phyloP scores from a whole-genome alignment of 2,329 filamentous ascomycete genomes.

The Neofusicoccum sp. region DNA sequence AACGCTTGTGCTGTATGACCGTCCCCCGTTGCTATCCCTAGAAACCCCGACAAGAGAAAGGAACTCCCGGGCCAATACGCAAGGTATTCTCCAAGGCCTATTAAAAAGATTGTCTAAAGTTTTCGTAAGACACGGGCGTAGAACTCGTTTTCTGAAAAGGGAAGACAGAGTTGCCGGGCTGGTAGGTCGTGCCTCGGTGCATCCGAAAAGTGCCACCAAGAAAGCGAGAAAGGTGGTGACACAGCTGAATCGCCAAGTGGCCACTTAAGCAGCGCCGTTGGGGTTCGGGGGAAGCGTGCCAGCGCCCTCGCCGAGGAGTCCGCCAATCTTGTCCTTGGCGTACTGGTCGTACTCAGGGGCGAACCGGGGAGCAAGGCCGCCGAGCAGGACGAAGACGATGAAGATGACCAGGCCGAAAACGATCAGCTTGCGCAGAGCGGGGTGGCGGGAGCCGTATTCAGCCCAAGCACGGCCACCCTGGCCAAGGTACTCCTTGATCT shows the following conservation, averaged over 20 bases:
- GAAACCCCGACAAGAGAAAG: slow-evolving; percentile 12
- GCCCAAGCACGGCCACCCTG: slow-evolving; percentile 79
- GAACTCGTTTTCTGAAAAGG: slow-evolving; percentile 4
- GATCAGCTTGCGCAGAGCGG: slow-evolving; percentile 75
- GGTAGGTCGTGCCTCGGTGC: neutral
- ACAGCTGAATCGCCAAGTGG: neutral
- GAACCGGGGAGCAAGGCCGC: slow-evolving; percentile 45
- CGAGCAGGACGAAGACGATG: slow-evolving; percentile 70
- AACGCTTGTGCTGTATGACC: slow-evolving; percentile 12
- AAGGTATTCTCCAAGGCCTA: slow-evolving; percentile 14
- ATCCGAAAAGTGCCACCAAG: neutral
- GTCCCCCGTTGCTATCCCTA: slow-evolving; percentile 16
- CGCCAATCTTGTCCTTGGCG: slow-evolving; percentile 38
- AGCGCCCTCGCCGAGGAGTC: slow-evolving; percentile 35
- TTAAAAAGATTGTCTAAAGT: slow-evolving; percentile 18
- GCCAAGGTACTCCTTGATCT: slow-evolving; percentile 76
- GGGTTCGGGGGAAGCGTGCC: slow-evolving; percentile 22
- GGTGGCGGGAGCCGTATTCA: slow-evolving; percentile 78
- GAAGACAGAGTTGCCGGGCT: neutral
- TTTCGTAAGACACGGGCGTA: slow-evolving; percentile 16
- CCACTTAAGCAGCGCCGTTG: slow-evolving; percentile 17
- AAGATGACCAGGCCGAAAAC: slow-evolving; percentile 67
- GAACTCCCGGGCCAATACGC: slow-evolving; percentile 6
- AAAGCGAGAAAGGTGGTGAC: neutral
- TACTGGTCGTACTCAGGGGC: slow-evolving; percentile 41